Evolutionary conservation across 805 yeast genomes (phyloP).

Genomic region (Pichia eremophila): DNA sequence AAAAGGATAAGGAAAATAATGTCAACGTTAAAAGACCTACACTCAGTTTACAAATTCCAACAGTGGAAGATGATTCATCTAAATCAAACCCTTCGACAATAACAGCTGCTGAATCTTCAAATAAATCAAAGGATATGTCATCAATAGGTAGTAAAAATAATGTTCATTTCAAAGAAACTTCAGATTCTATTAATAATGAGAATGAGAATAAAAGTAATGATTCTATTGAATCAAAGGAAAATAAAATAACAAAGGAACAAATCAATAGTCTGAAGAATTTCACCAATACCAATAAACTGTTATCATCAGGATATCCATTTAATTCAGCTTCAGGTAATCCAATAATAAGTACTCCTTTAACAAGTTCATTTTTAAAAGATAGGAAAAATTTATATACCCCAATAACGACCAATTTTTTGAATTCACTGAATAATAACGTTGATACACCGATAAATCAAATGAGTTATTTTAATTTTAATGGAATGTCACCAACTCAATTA

Average conservation of each 20-base stretch:
- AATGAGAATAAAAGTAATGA: background rate
- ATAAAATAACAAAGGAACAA: background rate
- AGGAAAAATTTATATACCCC: slow-evolving; percentile 5
- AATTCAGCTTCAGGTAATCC: background rate
- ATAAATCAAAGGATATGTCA: background rate
- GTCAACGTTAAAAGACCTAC: slow-evolving; percentile 37
- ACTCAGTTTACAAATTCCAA: slow-evolving; percentile 57
- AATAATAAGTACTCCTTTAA: background rate
- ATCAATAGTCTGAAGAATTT: background rate
- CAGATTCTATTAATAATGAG: background rate
- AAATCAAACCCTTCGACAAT: slow-evolving; percentile 25
- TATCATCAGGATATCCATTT: background rate
- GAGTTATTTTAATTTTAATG: slow-evolving; percentile 24
- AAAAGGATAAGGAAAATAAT: background rate
- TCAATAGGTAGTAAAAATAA: background rate
- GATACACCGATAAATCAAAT: slow-evolving; percentile 10
- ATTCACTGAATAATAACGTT: background rate
- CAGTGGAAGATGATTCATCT: slow-evolving; percentile 19
- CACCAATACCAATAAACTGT: background rate
- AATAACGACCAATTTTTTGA: background rate
- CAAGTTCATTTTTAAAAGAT: slow-evolving; percentile 4
- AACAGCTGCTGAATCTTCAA: slow-evolving; percentile 7
- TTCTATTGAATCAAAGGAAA: background rate
- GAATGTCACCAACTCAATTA: slow-evolving; percentile 25
- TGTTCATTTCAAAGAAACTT: background rate